These are phyloP conservation scores for Fraxinus floribunda DNA, from an alignment of 305 asterid genomes.

Conservation along the genomic window DNA sequence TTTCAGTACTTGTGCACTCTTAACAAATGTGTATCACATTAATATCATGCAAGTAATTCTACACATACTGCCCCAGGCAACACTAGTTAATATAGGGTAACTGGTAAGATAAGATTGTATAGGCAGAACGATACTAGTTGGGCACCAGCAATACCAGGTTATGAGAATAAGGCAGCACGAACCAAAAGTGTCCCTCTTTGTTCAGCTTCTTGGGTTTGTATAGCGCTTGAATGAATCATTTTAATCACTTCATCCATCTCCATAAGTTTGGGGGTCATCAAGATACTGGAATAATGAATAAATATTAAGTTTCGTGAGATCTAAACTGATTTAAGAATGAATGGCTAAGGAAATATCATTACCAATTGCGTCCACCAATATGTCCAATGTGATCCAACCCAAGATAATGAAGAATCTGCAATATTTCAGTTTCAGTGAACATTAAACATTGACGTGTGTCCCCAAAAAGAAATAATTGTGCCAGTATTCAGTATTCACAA, in stretches of 20 bases:
- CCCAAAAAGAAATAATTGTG: conserved; percentile 11
- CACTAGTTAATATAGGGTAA: not conserved
- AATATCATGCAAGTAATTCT: not conserved
- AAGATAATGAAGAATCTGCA: conserved; percentile 93
- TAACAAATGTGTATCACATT: not conserved
- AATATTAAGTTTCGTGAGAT: conserved; percentile 22
- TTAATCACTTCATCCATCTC: conserved; percentile 84
- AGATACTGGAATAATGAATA: conserved; percentile 38
- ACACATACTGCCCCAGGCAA: not conserved
- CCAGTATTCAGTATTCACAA: not conserved
- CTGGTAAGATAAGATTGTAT: not conserved
- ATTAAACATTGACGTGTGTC: conserved; percentile 21
- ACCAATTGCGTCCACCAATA: conserved; percentile 86
- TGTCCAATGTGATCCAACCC: conserved; percentile 97
- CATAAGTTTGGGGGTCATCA: conserved; percentile 74
- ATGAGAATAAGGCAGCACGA: conserved; percentile 65
- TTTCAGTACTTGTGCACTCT: not conserved
- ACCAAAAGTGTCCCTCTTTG: conserved; percentile 87
- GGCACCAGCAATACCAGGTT: conserved; percentile 55
- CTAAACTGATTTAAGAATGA: not conserved
- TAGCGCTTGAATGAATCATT: conserved; percentile 52
- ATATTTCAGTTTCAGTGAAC: conserved; percentile 28
- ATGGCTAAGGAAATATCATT: conserved; percentile 18
- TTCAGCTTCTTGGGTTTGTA: conserved; percentile 36
- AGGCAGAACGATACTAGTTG: conserved; percentile 29